Evolutionary conservation across 2,329 filamentous ascomycete species (phyloP), one percentile per base, ranked within the genome.

Genomic region (Penicillium sp.): DNA sequence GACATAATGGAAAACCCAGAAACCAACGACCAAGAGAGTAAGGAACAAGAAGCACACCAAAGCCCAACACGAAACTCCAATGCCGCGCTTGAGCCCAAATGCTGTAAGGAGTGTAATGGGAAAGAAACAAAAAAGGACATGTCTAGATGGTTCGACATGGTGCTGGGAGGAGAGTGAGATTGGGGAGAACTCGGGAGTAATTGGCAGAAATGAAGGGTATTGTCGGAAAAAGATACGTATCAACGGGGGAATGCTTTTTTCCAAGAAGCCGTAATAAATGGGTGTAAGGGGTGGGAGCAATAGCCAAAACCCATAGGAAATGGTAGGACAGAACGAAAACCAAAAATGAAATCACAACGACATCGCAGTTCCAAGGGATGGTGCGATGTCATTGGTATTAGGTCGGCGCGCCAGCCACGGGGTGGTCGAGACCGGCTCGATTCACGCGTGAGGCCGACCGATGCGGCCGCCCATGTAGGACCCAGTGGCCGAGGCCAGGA

Each of bases 401-500:
- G 25, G 11, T 27, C 25, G 25, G 14, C 25, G 11, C 25, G 25
- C 43, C 32, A 33, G 41, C 34, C 29, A 45, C 47, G 38, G 41
- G 25, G 17, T 39, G 15, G 42, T 43, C 51, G 40, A 57, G 50
- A 40, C 48, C 50, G 19, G 50, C 47, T 54, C 45, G 43, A 49
- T 47, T 51, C 44, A 57, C 18, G 45, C 50, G 43, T 61, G 54
- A 19, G 57, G 51, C 21, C 66, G 63, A 45, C 55, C 47, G 35
- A 59, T 63, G 20, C 65, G 62, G 35, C 60, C 59, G 9, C 62
- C 62, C 58, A 65, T 65, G 45, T 71, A 70, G 2, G 65, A 64
- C 6, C 62, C 61, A 1, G 68, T 61, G 6, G 68, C 68, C 4
- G 67, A 69, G 16, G 63, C 68, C 33, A 72, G 57, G 49, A 72